phyloP scores from a whole-genome alignment of 345 rosid genomes.

The Cardamine occulta region DNA sequence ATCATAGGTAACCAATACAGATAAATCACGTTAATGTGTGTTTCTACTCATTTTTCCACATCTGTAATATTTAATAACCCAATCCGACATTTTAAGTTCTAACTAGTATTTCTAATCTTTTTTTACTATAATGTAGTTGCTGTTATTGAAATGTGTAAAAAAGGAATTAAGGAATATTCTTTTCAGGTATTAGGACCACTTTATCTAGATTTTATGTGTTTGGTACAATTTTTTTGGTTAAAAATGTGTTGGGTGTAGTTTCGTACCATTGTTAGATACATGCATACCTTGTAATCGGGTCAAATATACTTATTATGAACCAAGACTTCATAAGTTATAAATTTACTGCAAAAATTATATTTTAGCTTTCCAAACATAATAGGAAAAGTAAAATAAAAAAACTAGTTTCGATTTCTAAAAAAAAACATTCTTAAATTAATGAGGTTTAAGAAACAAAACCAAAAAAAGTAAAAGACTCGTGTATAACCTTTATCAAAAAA shows the following conservation, averaged over 20 bases:
- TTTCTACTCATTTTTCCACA: no score
- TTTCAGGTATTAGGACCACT: constrained; percentile 23
- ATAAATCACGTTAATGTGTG: no score
- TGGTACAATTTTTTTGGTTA: background rate
- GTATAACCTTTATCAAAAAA: no score
- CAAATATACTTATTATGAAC: background rate
- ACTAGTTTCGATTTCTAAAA: background rate
- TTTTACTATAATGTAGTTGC: background rate
- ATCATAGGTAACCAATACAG: no score
- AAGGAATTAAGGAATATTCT: constrained; percentile 17
- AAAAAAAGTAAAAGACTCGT: background rate
- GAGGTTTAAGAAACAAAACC: background rate
- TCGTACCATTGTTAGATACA: constrained; percentile 7
- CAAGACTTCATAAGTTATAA: background rate
- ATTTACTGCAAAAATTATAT: background rate
- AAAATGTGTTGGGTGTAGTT: constrained; percentile 7
- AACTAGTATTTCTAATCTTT: no score
- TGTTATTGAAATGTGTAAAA: background rate
- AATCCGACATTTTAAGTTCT: no score
- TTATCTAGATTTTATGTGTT: constrained; percentile 23
- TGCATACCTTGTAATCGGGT: constrained; percentile 20
- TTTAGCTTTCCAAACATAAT: background rate
- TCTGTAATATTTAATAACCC: no score
- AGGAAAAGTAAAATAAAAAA: background rate
- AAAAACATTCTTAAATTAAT: background rate